phyloP scores from a whole-genome alignment of 805 yeast genomes.

The Komagataella pseudopastoris region DNA sequence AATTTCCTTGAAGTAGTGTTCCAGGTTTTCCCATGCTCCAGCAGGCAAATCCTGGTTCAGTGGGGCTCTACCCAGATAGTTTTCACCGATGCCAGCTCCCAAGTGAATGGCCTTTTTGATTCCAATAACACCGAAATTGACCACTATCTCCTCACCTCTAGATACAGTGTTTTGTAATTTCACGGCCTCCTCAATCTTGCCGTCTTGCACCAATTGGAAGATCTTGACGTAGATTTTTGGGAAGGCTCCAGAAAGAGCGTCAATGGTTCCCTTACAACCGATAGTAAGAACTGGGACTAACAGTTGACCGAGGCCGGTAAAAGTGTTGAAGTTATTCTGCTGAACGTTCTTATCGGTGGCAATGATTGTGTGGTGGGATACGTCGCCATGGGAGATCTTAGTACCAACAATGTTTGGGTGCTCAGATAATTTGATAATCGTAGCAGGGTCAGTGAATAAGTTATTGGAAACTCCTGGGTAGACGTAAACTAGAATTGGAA shows the following conservation, averaged over 20 bases:
- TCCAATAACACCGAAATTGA: conserved; percentile 29
- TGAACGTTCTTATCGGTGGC: conserved; percentile 26
- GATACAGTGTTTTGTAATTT: conserved; percentile 26
- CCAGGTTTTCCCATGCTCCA: conserved; percentile 14
- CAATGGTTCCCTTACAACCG: conserved; percentile 38
- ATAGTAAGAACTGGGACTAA: conserved; percentile 31
- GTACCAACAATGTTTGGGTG: conserved; percentile 37
- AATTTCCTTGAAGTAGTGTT: conserved; percentile 5
- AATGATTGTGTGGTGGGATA: conserved; percentile 29
- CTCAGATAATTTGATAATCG: conserved; percentile 25
- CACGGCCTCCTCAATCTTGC: conserved; percentile 26
- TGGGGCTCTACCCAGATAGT: conserved; percentile 32
- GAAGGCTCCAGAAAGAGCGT: conserved; percentile 38
- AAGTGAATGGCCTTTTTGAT: conserved; percentile 27
- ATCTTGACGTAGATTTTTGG: conserved; percentile 33
- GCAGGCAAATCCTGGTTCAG: conserved; percentile 22
- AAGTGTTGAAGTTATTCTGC: conserved; percentile 24
- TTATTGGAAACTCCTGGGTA: conserved; percentile 37
- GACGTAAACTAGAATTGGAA: conserved; percentile 32
- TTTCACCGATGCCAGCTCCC: conserved; percentile 28
- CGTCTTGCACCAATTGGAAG: conserved; percentile 22
- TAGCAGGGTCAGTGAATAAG: conserved; percentile 21
- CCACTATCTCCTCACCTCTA: conserved; percentile 32
- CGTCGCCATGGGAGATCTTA: conserved; percentile 38
- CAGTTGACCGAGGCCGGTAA: conserved; percentile 40